Percentiles rank a stretch among this genome's conserved stretches.
These are phyloP conservation scores for Penicillium capsulatum DNA, from an alignment of 2,329 filamentous ascomycete genomes.

Conservation along the genomic window DNA sequence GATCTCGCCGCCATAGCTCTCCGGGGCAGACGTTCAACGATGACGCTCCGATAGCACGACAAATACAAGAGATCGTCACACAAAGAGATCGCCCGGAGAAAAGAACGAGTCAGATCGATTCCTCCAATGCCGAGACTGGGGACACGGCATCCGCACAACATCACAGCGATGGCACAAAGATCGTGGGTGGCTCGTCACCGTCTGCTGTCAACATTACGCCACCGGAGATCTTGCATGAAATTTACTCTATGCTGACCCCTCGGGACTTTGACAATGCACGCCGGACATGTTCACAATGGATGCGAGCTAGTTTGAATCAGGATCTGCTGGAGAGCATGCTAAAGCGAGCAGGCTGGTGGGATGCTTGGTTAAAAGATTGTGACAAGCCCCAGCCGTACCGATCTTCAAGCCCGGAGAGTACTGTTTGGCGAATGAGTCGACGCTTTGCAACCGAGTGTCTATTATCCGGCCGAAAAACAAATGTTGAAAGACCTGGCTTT, in stretches of 20 bases:
- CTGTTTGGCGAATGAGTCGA: conserved; percentile 43
- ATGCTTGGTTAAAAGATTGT: conserved; percentile 34
- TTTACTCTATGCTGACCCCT: conserved; percentile 45
- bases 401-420: conserved; percentile 38
- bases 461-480: conserved; percentile 36
- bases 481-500: conserved; percentile 33
- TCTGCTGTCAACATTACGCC: conserved; percentile 40
- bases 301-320: conserved; percentile 53
- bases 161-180: neutral
- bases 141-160: conserved; percentile 1
- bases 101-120: neutral
- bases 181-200: conserved; percentile 9
- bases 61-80: neutral
- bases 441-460: conserved; percentile 49
- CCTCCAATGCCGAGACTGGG: neutral
- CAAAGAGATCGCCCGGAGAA: neutral
- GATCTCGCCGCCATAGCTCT: conserved; percentile 6
- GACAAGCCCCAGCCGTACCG: no score
- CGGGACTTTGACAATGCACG: conserved; percentile 58
- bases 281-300: conserved; percentile 58
- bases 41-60: neutral
- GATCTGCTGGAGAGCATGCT: conserved; percentile 52
- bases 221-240: conserved; percentile 48
- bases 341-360: conserved; percentile 54
- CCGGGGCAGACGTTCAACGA: neutral